These are phyloP conservation scores for Brasilioporus rufonigricans DNA, from an alignment of 768 basidiomycete species.

Conservation along the genomic window DNA sequence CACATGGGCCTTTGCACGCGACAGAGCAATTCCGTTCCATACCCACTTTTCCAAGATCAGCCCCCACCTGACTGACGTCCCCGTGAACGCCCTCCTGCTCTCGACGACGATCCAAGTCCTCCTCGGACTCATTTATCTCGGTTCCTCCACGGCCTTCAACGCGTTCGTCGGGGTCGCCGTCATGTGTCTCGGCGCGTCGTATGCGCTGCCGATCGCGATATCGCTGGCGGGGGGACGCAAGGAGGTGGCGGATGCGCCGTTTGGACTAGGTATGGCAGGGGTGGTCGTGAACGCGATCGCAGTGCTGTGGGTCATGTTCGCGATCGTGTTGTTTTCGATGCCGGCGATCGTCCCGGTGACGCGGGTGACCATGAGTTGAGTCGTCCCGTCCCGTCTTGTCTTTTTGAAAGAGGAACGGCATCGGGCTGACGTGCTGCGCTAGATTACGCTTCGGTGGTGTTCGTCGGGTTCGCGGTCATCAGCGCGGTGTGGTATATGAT, in stretches of 20 bases:
- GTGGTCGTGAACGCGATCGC: conserved; percentile 47
- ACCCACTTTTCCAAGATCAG: conserved; percentile 46
- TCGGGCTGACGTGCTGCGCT: neutral
- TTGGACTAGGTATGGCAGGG: conserved; percentile 46
- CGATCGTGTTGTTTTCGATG: conserved; percentile 69
- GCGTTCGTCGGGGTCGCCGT: conserved; percentile 67
- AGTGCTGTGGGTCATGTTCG: conserved; percentile 58
- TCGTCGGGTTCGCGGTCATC: conserved; percentile 57
- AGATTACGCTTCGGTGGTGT: conserved; percentile 71
- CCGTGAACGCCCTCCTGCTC: conserved; percentile 58
- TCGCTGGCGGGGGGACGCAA: conserved; percentile 44
- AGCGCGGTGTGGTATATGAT: conserved; percentile 62
- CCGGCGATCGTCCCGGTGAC: conserved; percentile 60
- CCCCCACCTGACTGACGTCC: conserved; percentile 42
- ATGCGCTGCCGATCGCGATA: conserved; percentile 60
- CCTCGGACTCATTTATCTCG: conserved; percentile 62
- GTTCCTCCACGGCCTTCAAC: conserved; percentile 61
- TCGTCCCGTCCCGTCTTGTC: neutral
- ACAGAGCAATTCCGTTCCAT: conserved; percentile 60
- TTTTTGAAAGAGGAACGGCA: too few relatives aligned
- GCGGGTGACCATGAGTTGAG: conserved; percentile 44
- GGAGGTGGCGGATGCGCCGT: conserved; percentile 50
- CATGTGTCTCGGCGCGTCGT: conserved; percentile 64
- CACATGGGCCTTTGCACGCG: conserved; percentile 71
- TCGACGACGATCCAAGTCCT: conserved; percentile 57